Percentiles rank a stretch among this genome's conserved stretches.
Conservation (phyloP, 2,329 filamentous ascomycete genomes). For the Cyphellophora europaea region DNA sequence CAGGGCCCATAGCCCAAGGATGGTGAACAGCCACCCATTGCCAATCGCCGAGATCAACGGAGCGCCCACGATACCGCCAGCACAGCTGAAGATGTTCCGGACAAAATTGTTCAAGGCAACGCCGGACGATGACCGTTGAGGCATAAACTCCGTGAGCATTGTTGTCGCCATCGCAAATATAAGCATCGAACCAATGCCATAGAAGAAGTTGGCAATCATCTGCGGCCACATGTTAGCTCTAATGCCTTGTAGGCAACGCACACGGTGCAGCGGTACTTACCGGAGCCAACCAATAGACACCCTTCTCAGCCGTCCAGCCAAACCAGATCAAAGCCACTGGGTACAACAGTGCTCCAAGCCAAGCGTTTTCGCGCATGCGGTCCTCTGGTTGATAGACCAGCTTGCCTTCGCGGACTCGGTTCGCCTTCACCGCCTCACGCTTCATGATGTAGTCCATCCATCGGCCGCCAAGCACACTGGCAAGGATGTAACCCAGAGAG, state of each 20-base stretch:
- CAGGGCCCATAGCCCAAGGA: constrained; percentile 46
- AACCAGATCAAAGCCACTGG: constrained; percentile 64
- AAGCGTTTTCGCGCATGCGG: constrained; percentile 73
- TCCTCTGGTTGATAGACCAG: constrained; percentile 68
- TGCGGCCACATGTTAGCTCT: constrained; percentile 19
- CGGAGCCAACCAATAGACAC: constrained; percentile 54
- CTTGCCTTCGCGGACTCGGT: constrained; percentile 58
- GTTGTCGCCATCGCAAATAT: constrained; percentile 66
- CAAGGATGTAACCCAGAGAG: constrained; percentile 61
- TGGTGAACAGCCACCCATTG: constrained; percentile 68
- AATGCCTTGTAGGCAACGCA: too few relatives aligned
- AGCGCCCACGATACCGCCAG: constrained; percentile 59
- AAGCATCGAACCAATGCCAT: constrained; percentile 70
- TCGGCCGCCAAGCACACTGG: constrained; percentile 59
- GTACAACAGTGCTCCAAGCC: constrained; percentile 62
- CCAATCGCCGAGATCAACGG: constrained; percentile 64
- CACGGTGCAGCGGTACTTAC: constrained; percentile 25
- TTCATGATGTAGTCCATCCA: constrained; percentile 80
- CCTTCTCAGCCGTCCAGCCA: constrained; percentile 61
- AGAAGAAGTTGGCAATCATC: constrained; percentile 60
- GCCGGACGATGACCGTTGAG: constrained; percentile 57
- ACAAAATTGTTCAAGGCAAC: constrained; percentile 69
- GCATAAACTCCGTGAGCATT: constrained; percentile 80
- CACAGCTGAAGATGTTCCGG: constrained; percentile 66
- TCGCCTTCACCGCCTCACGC: constrained; percentile 61